Percentiles rank a stretch among this genome's conserved stretches.
These are phyloP conservation scores for Rhizoclosmatium globosum DNA, from an alignment of 192 early-diverging fungal species.

Conservation along the genomic window DNA sequence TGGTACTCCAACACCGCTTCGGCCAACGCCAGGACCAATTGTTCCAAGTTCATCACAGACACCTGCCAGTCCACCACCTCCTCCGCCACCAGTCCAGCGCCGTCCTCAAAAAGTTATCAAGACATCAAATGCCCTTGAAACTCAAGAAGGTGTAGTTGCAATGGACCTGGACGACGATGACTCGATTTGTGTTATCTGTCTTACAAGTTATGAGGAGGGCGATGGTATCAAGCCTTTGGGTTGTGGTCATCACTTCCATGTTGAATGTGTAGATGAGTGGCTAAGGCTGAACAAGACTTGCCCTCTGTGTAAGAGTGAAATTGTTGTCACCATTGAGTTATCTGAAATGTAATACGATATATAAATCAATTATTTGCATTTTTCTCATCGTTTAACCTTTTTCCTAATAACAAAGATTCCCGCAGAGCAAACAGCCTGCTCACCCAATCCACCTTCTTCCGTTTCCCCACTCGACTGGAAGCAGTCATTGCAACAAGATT, in stretches of 20 bases:
- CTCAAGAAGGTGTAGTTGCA: not conserved
- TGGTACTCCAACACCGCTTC: not conserved
- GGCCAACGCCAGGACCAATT: not conserved
- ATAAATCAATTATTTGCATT: not conserved
- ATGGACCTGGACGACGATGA: conserved; percentile 55
- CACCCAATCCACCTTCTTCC: not conserved
- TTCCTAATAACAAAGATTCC: not conserved
- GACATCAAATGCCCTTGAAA: not conserved
- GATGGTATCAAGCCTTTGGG: conserved; percentile 76
- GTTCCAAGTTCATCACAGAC: not conserved
- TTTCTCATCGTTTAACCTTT: not conserved
- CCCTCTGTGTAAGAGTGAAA: conserved; percentile 65
- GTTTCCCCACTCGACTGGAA: not conserved
- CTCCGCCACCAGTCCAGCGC: not conserved
- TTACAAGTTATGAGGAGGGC: conserved; percentile 78
- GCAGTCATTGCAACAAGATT: not conserved
- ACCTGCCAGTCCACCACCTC: not conserved
- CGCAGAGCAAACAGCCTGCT: not conserved
- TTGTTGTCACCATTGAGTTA: not conserved
- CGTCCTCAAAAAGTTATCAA: not conserved
- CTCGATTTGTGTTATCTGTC: conserved; percentile 80
- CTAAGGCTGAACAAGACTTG: conserved; percentile 76
- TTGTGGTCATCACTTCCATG: conserved; percentile 84
- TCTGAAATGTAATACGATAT: no score
- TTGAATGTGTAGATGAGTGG: conserved; percentile 82